Percentiles rank a stretch among this genome's conserved stretches.
Evolutionary conservation across 352 stramenopile genomes (phyloP).

Genomic region (Pythium aquatile): DNA sequence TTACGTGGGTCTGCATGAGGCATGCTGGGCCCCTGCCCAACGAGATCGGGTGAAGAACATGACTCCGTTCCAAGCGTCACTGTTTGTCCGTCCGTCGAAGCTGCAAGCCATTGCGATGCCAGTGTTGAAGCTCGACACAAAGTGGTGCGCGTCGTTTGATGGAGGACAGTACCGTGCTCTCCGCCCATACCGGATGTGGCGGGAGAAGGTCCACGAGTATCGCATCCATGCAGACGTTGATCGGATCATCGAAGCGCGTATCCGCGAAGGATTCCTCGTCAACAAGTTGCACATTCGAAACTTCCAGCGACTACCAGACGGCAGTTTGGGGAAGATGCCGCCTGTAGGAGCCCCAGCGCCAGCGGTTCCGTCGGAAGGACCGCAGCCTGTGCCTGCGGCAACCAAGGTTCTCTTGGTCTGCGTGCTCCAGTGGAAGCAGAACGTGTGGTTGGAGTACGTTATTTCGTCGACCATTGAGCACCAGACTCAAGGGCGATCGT

Average conservation of each 20-base stretch:
- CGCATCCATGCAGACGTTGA: conserved; percentile 79
- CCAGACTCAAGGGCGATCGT: conserved; percentile 3
- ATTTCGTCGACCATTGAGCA: conserved; percentile 65
- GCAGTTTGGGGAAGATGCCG: conserved; percentile 22
- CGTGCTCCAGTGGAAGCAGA: conserved; percentile 85
- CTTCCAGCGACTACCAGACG: conserved; percentile 27
- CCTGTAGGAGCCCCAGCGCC: background rate
- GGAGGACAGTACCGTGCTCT: conserved; percentile 57
- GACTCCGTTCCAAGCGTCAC: conserved; percentile 55
- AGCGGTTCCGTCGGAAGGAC: background rate
- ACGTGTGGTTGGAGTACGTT: conserved; percentile 89
- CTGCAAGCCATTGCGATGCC: conserved; percentile 66
- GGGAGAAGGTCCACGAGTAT: conserved; percentile 88
- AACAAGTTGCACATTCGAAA: conserved; percentile 66
- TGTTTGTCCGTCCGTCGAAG: conserved; percentile 66
- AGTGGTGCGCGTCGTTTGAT: conserved; percentile 73
- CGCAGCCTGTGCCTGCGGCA: conserved; percentile 13
- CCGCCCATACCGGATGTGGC: conserved; percentile 83
- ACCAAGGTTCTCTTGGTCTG: conserved; percentile 82
- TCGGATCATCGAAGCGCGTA: conserved; percentile 76
- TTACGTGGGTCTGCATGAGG: conserved; percentile 53
- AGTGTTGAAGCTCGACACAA: conserved; percentile 63
- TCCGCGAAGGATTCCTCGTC: conserved; percentile 82
- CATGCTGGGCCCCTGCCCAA: conserved; percentile 15
- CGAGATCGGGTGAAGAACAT: conserved; percentile 35